phyloP scores from a whole-genome alignment of 2,329 filamentous ascomycete species.

The Stachybotrys chartarum region DNA sequence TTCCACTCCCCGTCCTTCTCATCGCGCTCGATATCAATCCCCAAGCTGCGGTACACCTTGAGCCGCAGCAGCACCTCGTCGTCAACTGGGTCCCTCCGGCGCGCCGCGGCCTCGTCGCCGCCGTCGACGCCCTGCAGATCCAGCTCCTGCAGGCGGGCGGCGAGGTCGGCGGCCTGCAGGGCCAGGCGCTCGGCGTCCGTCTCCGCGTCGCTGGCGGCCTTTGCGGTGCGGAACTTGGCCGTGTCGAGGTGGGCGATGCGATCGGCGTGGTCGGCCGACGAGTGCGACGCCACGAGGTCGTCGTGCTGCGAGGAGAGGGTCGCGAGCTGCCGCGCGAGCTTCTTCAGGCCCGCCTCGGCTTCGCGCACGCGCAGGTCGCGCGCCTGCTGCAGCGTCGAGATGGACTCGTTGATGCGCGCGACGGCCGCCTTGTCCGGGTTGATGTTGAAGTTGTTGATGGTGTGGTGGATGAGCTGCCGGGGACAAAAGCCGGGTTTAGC shows the following conservation, averaged over 20 bases:
- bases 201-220: conserved; percentile 80
- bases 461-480: conserved; percentile 89
- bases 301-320: conserved; percentile 69
- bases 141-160: conserved; percentile 69
- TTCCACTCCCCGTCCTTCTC: conserved; percentile 71
- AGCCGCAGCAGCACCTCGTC: conserved; percentile 67
- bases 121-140: conserved; percentile 86
- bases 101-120: conserved; percentile 15
- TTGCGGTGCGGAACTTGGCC: conserved; percentile 91
- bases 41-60: conserved; percentile 84
- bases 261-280: conserved; percentile 70
- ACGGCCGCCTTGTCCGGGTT: conserved; percentile 79
- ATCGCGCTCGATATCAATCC: conserved; percentile 78
- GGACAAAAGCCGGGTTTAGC: too few species aligned
- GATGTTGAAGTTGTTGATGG: conserved; percentile 92
- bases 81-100: conserved; percentile 40
- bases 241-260: conserved; percentile 85
- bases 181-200: conserved; percentile 92
- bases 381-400: conserved; percentile 75
- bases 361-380: conserved; percentile 72
- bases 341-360: conserved; percentile 59
- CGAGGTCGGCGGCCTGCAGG: conserved; percentile 67
- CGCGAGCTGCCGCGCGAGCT: conserved; percentile 68
- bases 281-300: conserved; percentile 69
- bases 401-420: conserved; percentile 74